Evolutionary conservation across 148 eudicot species (phyloP), one percentile per base, ranked within the genome.

Genomic region (Rhododendron molle): DNA sequence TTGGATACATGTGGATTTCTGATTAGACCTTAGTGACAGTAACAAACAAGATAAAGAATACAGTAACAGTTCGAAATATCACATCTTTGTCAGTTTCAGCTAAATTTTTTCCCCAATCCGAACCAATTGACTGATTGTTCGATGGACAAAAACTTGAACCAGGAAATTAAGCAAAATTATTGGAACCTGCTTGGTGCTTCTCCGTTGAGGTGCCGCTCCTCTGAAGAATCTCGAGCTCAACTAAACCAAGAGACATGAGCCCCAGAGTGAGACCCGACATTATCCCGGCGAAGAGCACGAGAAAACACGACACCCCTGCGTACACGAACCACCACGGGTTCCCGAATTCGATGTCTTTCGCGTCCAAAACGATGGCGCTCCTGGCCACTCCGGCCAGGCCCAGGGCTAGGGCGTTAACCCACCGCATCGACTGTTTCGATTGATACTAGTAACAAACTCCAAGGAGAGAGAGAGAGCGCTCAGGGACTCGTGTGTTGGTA

Each of bases 261-360:
- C 99, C 99, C 65, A 96, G 81, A 4, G 99, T 96, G 13, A 96
- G 86, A 3, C 99, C 99, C 0, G 99, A 96, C 99, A 96, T 96
- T 2, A 96, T 93, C 18, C 99, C 99, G 30, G 97, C 99, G 84
- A 96, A 96, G 7, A 95, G 84, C 3, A 96, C 98, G 80, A 96
- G 88, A 2, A 93, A 3, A 69, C 91, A 90, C 8, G 93, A 95
- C 14, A 94, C 54, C 49, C 97, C 97, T 7, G 97, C 96, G 89
- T 92, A 94, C 9, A 92, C 89, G 85, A 91, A 89, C 95, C 95
- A 96, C 96, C 89, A 80, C 0, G 87, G 67, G 20, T 92, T 89
- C 23, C 97, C 97, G 58, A 96, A 94, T 65, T 88, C 88, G 30
- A 95, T 86, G 34, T 87, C 92, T 0, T 85, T 43, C 0, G 73